Evolutionary conservation across 305 asterid species (phyloP), one percentile per base, ranked within the genome.

Genomic region (Fraxinus paxiana): DNA sequence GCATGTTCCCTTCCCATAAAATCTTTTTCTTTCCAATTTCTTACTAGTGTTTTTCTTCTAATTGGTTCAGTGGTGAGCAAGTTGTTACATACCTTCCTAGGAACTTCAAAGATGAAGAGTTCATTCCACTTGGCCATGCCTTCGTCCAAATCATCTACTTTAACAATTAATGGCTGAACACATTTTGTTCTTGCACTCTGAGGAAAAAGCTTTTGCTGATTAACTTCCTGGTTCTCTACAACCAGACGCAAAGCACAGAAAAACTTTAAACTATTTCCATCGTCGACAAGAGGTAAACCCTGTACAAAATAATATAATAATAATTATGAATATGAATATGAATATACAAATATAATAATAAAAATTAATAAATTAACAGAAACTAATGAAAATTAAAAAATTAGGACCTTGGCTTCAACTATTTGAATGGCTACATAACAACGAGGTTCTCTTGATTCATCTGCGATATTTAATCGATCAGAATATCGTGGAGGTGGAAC

Each of bases 171-270:
- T n/a, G 98, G 98, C 87, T 88, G 92, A 84, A 96, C 98, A 85
- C 98, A 93, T 88, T 91, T 96, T 81, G 99, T 96, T 90, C 99
- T 92, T 48, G 99, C 99, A 90, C 98, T 96, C 88, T 96, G 99
- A 78, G 98, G 99, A 82, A 96, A 96, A 87, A 94, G 94, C 93
- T 89, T 94, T 82, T 93, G 99, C 65, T 92, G 92, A 89, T 87
- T 93, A 81, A 91, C 86, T 73, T 93, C 99, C 85, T 93, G 98
- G 90, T 90, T 96, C 87, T 91, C 98, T 70, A 94, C 94, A 82
- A 96, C 92, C 88, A 96, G 90, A 80, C 99, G 97, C 91, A 96
- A 85, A 85, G 99, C 98, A 77, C 99, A 94, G 90, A 96, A 96
- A 85, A 89, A 88, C 69, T 87, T 91, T 85, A 92, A 96, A 82